Percentiles rank a stretch among this genome's conserved stretches.
These are phyloP conservation scores for Alternaria rosae DNA, from an alignment of 2,329 filamentous ascomycete genomes.

Conservation along the genomic window DNA sequence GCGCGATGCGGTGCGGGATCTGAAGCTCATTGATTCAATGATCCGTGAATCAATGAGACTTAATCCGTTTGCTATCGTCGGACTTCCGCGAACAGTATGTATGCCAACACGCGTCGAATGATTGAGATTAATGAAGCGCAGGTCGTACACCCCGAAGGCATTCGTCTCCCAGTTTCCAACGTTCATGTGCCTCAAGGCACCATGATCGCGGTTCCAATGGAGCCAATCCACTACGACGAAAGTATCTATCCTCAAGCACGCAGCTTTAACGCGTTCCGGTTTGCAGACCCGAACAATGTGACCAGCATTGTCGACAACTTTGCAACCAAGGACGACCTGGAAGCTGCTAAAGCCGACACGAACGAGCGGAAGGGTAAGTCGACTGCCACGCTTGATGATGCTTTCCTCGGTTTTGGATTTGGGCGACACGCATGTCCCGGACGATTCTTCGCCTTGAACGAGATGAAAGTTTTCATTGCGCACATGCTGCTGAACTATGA, in stretches of 20 bases:
- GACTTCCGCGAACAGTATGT: slow-evolving; percentile 22
- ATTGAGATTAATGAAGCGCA: slow-evolving; percentile 1
- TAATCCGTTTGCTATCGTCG: slow-evolving; percentile 21
- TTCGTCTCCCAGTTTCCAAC: slow-evolving; percentile 11
- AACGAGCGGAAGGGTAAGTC: slow-evolving; percentile 19
- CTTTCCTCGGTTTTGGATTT: slow-evolving; percentile 26
- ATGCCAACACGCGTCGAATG: background rate
- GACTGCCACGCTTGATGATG: slow-evolving; percentile 23
- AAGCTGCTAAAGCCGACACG: slow-evolving; percentile 6
- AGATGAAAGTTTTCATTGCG: slow-evolving; percentile 28
- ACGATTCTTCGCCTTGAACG: slow-evolving; percentile 25
- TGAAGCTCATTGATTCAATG: slow-evolving; percentile 22
- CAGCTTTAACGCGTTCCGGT: slow-evolving; percentile 25
- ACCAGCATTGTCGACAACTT: slow-evolving; percentile 22
- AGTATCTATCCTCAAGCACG: slow-evolving; percentile 21
- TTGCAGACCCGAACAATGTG: slow-evolving; percentile 16
- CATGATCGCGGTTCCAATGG: slow-evolving; percentile 22
- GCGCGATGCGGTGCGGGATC: slow-evolving; percentile 17
- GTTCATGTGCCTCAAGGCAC: slow-evolving; percentile 19
- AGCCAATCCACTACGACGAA: slow-evolving; percentile 21
- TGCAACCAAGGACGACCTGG: slow-evolving; percentile 19
- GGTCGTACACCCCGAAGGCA: slow-evolving; percentile 22
- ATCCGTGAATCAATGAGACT: slow-evolving; percentile 26
- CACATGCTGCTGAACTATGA: slow-evolving; percentile 26
- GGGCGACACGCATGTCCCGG: slow-evolving; percentile 23